A percentile compares a stretch with the other conserved stretches of the same genome.
phyloP scores from a whole-genome alignment of 768 basidiomycete genomes.

The Nidula microcarpa region DNA sequence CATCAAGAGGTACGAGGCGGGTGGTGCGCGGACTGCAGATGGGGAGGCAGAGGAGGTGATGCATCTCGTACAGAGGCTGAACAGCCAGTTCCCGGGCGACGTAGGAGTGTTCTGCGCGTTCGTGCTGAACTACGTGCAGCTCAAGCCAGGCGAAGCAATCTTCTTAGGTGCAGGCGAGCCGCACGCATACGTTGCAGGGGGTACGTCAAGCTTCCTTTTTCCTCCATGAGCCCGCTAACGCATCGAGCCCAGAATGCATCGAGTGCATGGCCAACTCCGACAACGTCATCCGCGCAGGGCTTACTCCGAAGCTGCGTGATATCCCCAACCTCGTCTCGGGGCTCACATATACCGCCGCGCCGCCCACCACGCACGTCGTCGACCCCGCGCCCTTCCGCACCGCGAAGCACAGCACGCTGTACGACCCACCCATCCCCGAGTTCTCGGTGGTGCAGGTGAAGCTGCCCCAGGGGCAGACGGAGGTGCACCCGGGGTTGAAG shows the following conservation, averaged over 20 bases:
- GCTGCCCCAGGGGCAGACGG: conserved; percentile 39
- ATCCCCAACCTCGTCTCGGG: conserved; percentile 85
- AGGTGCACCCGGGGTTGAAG: conserved; percentile 58
- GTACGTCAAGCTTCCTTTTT: conserved; percentile 30
- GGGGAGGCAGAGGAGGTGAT: conserved; percentile 43
- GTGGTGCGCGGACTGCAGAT: conserved; percentile 21
- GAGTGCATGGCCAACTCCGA: conserved; percentile 99
- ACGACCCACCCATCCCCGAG: conserved; percentile 91
- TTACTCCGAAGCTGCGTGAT: conserved; percentile 95
- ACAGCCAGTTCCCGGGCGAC: conserved; percentile 84
- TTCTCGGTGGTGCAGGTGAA: conserved; percentile 79
- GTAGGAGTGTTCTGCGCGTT: conserved; percentile 92
- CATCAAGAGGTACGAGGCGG: conserved; percentile 56
- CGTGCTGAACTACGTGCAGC: conserved; percentile 79
- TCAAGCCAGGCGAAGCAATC: conserved; percentile 85
- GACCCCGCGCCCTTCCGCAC: conserved; percentile 46
- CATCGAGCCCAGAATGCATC: conserved; percentile 71
- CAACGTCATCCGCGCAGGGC: conserved; percentile 97
- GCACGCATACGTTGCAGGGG: conserved; percentile 93
- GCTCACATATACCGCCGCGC: conserved; percentile 79
- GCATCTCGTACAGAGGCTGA: conserved; percentile 59
- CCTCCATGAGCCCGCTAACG: conserved; percentile 2
- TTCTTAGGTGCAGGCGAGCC: conserved; percentile 96
- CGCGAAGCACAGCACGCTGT: conserved; percentile 41
- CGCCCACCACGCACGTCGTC: conserved; percentile 68